Base-by-base conservation (phyloP, 306 rosid species). In the Cucumis cinereus region DNA sequence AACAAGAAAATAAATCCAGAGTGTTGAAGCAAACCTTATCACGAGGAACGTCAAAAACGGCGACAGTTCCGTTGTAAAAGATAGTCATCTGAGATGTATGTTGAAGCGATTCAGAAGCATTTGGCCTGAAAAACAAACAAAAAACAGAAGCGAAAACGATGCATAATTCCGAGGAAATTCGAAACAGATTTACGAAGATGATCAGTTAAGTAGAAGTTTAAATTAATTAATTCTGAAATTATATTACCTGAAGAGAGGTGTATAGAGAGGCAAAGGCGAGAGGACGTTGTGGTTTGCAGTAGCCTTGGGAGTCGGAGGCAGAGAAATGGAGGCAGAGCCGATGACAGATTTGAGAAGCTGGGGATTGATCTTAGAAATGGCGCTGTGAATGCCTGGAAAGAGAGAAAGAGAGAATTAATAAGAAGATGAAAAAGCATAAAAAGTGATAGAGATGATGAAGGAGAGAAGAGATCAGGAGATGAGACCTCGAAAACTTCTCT, bases 321-420 rank as follows among this genome's bases (percentile, higher is more conserved):
- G 57, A 8, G 62, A 30, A 24, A 15, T 12, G 28, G 43, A 17
- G 35, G 70, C 77, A 33, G 77, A 61, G 38, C 72, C 52, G 17
- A 87, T 73, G 57, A 84, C 73, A 10, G 85, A 82, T 81, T 87
- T 87, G 77, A 87, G 80, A 74, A 79, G 71, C 60, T 87, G 79
- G 8, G 90, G 82, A 20, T 81, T 79, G 59, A 84, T 79, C 80
- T 81, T 86, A 22, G 84, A 79, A 66, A 83, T 81, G 79, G 82
- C 78, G 47, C 59, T 76, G 24, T 80, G 88, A 61, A 83, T 52
- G 8, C 68, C 84, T 77, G 61, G 1, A 52, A 24, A 63, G 6
- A 60, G 5, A 60, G 35, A 60, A 60, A 14, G 7, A 26, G 20
- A 60, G 20, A 60, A 26, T 58, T 4, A 56, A 2, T 10, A 60